phyloP scores from a whole-genome alignment of 371 early-diverging fungal genomes.

The Zopfochytrium polystomum region DNA sequence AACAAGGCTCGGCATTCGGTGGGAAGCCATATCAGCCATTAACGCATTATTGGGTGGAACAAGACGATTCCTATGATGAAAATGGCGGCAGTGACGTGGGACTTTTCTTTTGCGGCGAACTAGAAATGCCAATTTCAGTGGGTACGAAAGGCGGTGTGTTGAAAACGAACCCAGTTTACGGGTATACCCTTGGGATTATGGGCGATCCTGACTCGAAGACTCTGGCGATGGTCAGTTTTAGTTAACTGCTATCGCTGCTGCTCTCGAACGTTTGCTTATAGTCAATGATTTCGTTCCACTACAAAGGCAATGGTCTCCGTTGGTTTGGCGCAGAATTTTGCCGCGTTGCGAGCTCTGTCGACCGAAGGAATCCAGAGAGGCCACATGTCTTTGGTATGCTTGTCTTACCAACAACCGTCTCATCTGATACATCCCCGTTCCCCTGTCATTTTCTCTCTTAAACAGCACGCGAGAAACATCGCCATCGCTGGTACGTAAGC shows the following conservation, averaged over 20 bases:
- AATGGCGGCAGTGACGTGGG: conserved; percentile 13
- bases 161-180: conserved; percentile 63
- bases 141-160: conserved; percentile 68
- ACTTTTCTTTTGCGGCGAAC: conserved; percentile 57
- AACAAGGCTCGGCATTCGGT: no score
- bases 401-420: no score
- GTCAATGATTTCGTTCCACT: neutral
- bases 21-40: conserved; percentile 48
- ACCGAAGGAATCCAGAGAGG: conserved; percentile 72
- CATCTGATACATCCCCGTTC: no score
- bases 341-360: conserved; percentile 63
- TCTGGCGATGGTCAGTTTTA: conserved; percentile 51
- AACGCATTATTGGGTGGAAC: conserved; percentile 64
- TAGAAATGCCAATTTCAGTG: conserved; percentile 65
- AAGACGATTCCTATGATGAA: conserved; percentile 32
- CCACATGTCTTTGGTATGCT: conserved; percentile 54
- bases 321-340: conserved; percentile 72
- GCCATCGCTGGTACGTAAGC: conserved; percentile 49
- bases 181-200: conserved; percentile 59
- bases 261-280: neutral
- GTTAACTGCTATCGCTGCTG: neutral
- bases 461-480: conserved; percentile 60
- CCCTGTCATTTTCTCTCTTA: neutral
- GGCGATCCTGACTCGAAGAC: conserved; percentile 57
- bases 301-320: conserved; percentile 58